These are phyloP conservation scores for Candolleomyces eurysporus DNA, from an alignment of 768 basidiomycete genomes.

Conservation along the genomic window DNA sequence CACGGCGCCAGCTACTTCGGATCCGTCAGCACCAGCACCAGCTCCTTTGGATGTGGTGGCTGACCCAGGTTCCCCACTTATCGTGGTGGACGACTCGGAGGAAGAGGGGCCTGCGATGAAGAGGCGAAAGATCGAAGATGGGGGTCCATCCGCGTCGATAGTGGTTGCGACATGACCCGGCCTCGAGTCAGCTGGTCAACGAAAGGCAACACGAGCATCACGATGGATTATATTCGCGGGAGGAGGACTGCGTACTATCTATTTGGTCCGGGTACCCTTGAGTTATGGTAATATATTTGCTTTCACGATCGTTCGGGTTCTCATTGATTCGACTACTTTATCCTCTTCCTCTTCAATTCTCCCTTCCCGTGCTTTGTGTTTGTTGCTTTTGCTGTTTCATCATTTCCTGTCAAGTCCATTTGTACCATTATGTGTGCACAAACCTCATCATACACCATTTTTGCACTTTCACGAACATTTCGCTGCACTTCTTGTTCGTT, in stretches of 20 bases:
- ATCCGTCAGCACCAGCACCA: constrained; percentile 18
- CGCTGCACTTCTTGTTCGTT: background rate
- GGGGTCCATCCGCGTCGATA: background rate
- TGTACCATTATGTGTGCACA: background rate
- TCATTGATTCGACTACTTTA: background rate
- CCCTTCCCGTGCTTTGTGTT: background rate
- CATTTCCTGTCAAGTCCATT: background rate
- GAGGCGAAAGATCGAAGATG: constrained; percentile 48
- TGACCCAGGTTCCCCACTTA: constrained; percentile 50
- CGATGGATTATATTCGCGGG: background rate
- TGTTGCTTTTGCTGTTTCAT: background rate
- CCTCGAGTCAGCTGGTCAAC: background rate
- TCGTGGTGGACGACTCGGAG: constrained; percentile 62
- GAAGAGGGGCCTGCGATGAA: constrained; percentile 56
- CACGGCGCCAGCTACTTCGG: constrained; percentile 3
- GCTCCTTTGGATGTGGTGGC: constrained; percentile 17
- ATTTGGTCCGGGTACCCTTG: background rate
- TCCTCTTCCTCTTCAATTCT: background rate
- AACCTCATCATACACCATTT: background rate
- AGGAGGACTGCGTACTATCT: background rate
- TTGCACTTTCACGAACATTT: background rate
- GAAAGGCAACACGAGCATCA: background rate
- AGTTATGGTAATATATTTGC: background rate
- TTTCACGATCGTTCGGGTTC: background rate
- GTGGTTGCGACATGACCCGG: constrained; percentile 1